A percentile compares a stretch with the other conserved stretches of the same genome.
Evolutionary conservation across 108 stramenopile species (phyloP).

Genomic region (Tribonema minus): DNA sequence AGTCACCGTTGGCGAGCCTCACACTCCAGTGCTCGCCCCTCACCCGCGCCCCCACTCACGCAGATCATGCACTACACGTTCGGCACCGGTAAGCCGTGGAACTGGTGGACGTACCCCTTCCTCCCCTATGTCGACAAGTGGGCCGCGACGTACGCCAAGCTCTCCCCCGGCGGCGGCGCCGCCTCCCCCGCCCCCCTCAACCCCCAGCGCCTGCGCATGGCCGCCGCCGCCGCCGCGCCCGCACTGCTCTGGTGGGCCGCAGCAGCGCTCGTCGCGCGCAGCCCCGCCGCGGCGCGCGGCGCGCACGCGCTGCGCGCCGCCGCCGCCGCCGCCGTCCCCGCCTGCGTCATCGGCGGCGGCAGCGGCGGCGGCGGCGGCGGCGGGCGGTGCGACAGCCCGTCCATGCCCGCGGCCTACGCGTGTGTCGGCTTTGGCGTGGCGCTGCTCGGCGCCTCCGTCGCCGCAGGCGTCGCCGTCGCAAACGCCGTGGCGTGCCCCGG

Average conservation of each 20-base stretch:
- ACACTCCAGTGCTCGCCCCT: too few species aligned
- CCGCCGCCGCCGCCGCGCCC: neutral
- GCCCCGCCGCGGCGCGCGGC: neutral
- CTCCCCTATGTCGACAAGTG: slow-evolving; percentile 33
- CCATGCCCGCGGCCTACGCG: too few species aligned
- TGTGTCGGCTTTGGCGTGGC: too few species aligned
- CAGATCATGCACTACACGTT: slow-evolving; percentile 15
- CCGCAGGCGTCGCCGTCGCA: too few species aligned
- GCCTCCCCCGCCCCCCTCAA: neutral
- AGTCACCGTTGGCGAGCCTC: too few species aligned
- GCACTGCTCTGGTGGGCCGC: neutral
- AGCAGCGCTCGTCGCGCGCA: neutral
- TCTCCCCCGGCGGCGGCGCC: neutral
- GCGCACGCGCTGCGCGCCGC: neutral
- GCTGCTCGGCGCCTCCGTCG: too few species aligned
- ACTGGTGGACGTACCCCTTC: slow-evolving; percentile 39
- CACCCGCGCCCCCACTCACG: too few species aligned
- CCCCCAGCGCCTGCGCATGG: neutral
- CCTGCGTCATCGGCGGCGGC: too few species aligned
- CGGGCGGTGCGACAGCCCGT: too few species aligned
- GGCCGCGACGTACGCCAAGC: slow-evolving; percentile 11
- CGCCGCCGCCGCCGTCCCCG: too few species aligned
- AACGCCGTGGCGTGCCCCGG: too few species aligned
- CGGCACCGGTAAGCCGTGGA: slow-evolving; percentile 28
- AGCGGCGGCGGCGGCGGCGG: too few species aligned